Base-by-base conservation (phyloP, 257 asterid genomes). In the Gentiana dahurica region DNA sequence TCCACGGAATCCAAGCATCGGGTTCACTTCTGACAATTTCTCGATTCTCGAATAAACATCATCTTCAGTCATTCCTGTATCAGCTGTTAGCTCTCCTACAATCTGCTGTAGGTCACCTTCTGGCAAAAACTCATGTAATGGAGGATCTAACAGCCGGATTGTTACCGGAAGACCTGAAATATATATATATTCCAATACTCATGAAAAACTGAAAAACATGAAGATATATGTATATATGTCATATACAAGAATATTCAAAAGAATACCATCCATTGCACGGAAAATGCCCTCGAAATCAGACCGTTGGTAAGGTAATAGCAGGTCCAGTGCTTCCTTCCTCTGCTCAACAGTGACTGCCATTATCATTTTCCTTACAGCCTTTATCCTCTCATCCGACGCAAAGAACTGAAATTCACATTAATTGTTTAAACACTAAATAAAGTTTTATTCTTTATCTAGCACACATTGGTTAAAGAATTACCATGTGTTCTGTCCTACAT, bases 1-100 rank as follows among this genome's bases (percentile, higher is more conserved):
- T 62, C 98, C 98, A 3, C 98, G 87, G 54, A 91, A 91, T 48
- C 98, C 98, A 41, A 91, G 98, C 98, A 91, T 91, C 68, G 98
- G 98, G 68, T 91, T 91, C 49, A 91, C 98, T 81, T 91, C 98
- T 0, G 98, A 87, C 66, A 91, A 53, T 52, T 85, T 81, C 55
- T 91, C 98, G 15, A 91, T 78, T 74, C 89, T 81, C 0, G 83
- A 60, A 65, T 91, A 88, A 57, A 87, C 79, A 59, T 87, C 93
- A 47, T 91, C 96, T 68, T 79, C 93, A 1, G 66, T 73, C 82
- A 78, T 81, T 67, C 93, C 94, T 0, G 89, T 91, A 34, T 91
- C 85, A 4, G 44, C 39, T 5, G 94, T 78, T 35, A 91, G 78
- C 62, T 83, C 90, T 46, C 72, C 68, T 2, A 91, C 96, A 51